Conservation (phyloP, 2,329 filamentous ascomycete genomes). For the Endocalyx cinctus region DNA sequence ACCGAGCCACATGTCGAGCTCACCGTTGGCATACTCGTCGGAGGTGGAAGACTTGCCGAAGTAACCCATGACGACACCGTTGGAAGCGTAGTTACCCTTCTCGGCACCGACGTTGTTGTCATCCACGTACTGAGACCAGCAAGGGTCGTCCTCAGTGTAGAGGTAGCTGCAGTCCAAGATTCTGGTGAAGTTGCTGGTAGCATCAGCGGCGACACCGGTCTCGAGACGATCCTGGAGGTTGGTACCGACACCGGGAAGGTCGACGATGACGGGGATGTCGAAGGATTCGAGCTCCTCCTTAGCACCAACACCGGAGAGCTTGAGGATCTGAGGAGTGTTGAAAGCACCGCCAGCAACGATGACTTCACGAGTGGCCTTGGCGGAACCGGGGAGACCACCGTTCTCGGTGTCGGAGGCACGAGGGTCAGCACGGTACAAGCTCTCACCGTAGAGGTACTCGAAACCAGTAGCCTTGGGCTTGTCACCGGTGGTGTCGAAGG, state of each 20-base stretch:
- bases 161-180: slow-evolving; percentile 31
- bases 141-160: slow-evolving; percentile 28
- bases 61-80: slow-evolving; percentile 28
- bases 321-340: slow-evolving; percentile 49
- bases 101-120: slow-evolving; percentile 12
- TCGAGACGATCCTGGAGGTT: slow-evolving; percentile 55
- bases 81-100: slow-evolving; percentile 29
- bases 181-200: slow-evolving; percentile 31
- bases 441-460: slow-evolving; percentile 42
- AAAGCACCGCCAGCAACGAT: slow-evolving; percentile 48
- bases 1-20: slow-evolving; percentile 31
- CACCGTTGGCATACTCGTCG: slow-evolving; percentile 20
- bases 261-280: slow-evolving; percentile 36
- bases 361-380: slow-evolving; percentile 40
- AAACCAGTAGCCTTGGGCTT: slow-evolving; percentile 42
- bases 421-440: slow-evolving; percentile 43
- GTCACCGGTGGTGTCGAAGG: slow-evolving; percentile 32
- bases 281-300: slow-evolving; percentile 31
- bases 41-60: slow-evolving; percentile 22
- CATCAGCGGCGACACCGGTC: slow-evolving; percentile 40
- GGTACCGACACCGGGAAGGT: slow-evolving; percentile 53
- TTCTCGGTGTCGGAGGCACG: slow-evolving; percentile 13
- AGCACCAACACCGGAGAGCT: slow-evolving; percentile 44
- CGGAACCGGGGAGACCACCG: slow-evolving; percentile 26
- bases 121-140: slow-evolving; percentile 21